phyloP scores from a whole-genome alignment of 2,329 filamentous ascomycete genomes.

The Apiospora saccharicola region DNA sequence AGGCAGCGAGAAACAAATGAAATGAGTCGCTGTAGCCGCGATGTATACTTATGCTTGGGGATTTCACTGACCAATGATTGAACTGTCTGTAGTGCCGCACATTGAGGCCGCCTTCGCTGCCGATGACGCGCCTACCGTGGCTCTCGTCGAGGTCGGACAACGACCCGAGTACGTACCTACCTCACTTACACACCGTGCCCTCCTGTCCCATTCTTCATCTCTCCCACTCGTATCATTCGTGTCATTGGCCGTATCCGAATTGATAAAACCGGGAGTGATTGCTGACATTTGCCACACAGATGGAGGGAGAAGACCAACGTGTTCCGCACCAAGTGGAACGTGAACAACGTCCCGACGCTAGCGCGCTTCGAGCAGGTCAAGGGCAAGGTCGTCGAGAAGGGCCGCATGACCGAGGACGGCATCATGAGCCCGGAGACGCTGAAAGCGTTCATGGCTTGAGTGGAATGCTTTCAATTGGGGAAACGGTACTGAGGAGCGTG shows the following conservation, averaged over 20 bases:
- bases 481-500: not conserved
- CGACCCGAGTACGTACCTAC: constrained; percentile 39
- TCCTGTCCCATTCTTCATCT: not conserved
- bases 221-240: too few relatives aligned
- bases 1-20: not conserved
- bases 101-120: constrained; percentile 42
- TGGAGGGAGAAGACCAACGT: constrained; percentile 45
- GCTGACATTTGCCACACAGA: constrained; percentile 36
- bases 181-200: not conserved
- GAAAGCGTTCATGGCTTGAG: constrained; percentile 32
- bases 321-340: constrained; percentile 45
- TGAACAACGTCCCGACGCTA: constrained; percentile 45
- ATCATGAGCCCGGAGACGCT: constrained; percentile 41
- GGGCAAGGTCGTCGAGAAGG: constrained; percentile 41
- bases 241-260: too few relatives aligned
- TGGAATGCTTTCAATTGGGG: not conserved
- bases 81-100: constrained; percentile 34
- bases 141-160: constrained; percentile 46
- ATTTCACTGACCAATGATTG: not conserved
- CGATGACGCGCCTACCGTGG: constrained; percentile 35
- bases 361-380: constrained; percentile 43
- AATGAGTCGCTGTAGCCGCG: not conserved
- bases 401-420: constrained; percentile 41
- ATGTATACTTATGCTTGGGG: not conserved
- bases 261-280: not conserved